Conservation (phyloP, 306 rosid species). For the Gleditsia sinensis region DNA sequence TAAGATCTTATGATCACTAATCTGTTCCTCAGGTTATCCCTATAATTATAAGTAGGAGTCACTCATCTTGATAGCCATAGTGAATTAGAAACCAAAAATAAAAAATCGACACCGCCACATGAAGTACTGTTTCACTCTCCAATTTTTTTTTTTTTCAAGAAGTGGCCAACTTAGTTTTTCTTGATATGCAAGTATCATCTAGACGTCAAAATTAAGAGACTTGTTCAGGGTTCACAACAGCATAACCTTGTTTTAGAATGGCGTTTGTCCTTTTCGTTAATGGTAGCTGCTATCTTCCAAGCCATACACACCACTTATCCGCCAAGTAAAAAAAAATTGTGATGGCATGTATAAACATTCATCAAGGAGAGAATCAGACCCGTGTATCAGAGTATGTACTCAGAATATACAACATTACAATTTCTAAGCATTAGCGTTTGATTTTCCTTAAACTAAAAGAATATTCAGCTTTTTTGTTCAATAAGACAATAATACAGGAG, state of each 20-base stretch:
- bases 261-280: neutral
- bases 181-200: neutral
- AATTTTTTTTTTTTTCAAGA: neutral
- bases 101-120: neutral
- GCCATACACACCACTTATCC: neutral
- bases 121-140: neutral
- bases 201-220: neutral
- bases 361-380: neutral
- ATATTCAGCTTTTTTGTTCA: neutral
- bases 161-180: neutral
- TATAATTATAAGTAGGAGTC: neutral
- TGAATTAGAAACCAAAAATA: neutral
- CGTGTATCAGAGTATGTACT: neutral
- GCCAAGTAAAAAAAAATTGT: neutral
- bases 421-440: neutral
- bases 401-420: neutral
- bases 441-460: neutral
- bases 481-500: neutral
- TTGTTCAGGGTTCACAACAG: neutral
- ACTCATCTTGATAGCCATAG: neutral
- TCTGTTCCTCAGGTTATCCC: neutral
- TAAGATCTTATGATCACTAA: neutral
- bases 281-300: neutral
- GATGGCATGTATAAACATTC: neutral
- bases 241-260: neutral